Evolutionary conservation across 2,329 filamentous ascomycete species (phyloP), one percentile per base, ranked within the genome.

Genomic region (Gremmenia infestans): DNA sequence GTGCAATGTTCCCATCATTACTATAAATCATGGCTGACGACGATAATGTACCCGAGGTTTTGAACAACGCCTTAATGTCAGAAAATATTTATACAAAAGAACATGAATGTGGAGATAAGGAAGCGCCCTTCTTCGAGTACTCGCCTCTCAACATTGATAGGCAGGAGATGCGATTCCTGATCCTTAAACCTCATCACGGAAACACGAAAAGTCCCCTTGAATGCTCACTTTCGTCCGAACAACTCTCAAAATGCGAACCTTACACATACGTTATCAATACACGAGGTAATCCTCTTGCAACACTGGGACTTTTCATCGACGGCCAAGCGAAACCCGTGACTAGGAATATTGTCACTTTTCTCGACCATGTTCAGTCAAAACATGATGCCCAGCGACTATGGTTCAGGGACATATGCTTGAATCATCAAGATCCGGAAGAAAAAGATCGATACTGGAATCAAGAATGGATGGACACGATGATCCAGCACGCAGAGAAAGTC

Each of bases 391-490:
- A 48, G 25, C 48, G 56, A 25, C 42, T 58, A 9, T 58, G 53
- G 56, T 55, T 58, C 35, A 28, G 56, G 53, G 49, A 55, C 22
- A 7, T 58, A 5, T 58, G 56, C 14, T 28, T 55, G 2, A 53
- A 58, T 11, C 53, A 55, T 32, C 32, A 47, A 12, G 35, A 53
- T 43, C 39, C 53, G 2, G 53, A 39, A 17, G 56, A 58, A 46
- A 55, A 53, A 22, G 28, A 50, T 23, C 23, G 42, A 22, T 58
- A 55, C 35, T 58, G 56, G 53, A 53, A 55, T 25, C 50, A 49
- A 32, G 50, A 53, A 53, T 58, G 56, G 56, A 58, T 58, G 53
- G 50, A 55, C 15, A 55, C 35, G 5, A 58, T 58, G 56, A 52
- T 48, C 12, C 14, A 48, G 12, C 39, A 58, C 12, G 50, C 50